Conservation (phyloP, 768 basidiomycete genomes). For the Chalciporus piperatus region DNA sequence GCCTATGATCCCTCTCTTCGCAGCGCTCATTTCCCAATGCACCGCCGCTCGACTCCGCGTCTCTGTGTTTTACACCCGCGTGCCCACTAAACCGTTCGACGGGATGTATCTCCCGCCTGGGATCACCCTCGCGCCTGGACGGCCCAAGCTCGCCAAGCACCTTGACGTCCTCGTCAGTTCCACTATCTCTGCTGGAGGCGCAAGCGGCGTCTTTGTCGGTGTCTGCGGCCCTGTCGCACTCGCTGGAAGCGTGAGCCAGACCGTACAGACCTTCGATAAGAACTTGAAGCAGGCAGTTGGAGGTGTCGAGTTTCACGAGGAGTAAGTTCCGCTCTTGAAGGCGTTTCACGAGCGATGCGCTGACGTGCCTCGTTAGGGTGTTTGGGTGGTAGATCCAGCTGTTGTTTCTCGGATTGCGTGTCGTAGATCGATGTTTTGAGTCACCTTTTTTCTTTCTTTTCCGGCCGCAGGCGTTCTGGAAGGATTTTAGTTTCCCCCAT, state of each 20-base stretch:
- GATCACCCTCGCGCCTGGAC: slow-evolving; percentile 46
- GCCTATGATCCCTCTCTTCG: slow-evolving; percentile 50
- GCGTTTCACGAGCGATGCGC: too few relatives aligned
- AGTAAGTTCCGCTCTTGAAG: too few relatives aligned
- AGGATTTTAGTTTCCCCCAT: too few relatives aligned
- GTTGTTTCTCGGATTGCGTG: too few relatives aligned
- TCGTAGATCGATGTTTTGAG: too few relatives aligned
- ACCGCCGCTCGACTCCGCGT: slow-evolving; percentile 46
- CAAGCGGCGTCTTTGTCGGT: slow-evolving; percentile 39
- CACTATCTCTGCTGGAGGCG: slow-evolving; percentile 35
- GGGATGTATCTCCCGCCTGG: slow-evolving; percentile 36
- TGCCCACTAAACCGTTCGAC: slow-evolving; percentile 18
- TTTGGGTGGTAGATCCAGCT: too few relatives aligned
- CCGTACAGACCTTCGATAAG: slow-evolving; percentile 33
- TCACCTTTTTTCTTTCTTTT: too few relatives aligned
- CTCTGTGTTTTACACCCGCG: slow-evolving; percentile 58
- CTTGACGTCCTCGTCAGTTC: slow-evolving; percentile 43
- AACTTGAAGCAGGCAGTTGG: slow-evolving; percentile 30
- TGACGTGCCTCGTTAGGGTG: too few relatives aligned
- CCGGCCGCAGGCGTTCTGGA: too few relatives aligned
- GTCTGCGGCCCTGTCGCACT: slow-evolving; percentile 41
- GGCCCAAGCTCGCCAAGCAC: slow-evolving; percentile 48
- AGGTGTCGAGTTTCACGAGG: slow-evolving; percentile 38
- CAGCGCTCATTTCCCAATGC: slow-evolving; percentile 43
- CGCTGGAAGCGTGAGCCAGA: slow-evolving; percentile 28